Percentiles rank a stretch among this genome's conserved stretches.
Conservation (phyloP, 2,329 filamentous ascomycete genomes). For the Monilinia vaccinii-corymbosi region DNA sequence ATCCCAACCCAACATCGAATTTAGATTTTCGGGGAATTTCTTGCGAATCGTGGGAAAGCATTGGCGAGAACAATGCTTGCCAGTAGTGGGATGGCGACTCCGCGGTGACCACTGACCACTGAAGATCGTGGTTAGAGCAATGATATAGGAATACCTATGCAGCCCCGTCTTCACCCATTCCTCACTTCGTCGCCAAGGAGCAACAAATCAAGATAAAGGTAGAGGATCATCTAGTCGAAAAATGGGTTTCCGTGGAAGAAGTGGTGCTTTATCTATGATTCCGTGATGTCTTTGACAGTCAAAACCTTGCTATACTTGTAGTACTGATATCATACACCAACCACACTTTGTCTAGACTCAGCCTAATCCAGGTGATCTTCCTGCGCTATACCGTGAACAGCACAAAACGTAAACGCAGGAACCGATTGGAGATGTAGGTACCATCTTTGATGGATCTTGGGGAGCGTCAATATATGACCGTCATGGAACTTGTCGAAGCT, state of each 20-base stretch:
- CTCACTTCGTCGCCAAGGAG: neutral
- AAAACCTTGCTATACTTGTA: neutral
- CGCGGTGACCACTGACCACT: no score
- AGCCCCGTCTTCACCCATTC: neutral
- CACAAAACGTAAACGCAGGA: neutral
- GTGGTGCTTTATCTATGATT: neutral
- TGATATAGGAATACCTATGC: neutral
- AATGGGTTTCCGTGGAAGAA: neutral
- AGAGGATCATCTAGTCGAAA: neutral
- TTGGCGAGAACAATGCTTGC: neutral
- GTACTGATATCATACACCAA: no score
- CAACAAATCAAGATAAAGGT: neutral
- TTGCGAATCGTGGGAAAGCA: constrained; percentile 7
- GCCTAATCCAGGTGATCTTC: neutral
- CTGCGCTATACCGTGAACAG: neutral
- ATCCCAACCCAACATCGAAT: neutral
- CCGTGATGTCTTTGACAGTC: neutral
- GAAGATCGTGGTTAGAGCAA: neutral
- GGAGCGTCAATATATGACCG: neutral
- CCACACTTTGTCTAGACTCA: constrained; percentile 1
- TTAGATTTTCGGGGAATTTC: constrained; percentile 4
- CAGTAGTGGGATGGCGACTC: neutral
- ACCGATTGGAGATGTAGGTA: neutral
- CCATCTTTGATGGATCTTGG: neutral
- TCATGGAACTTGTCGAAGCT: neutral